Base-by-base conservation (phyloP, 2,329 filamentous ascomycete species). In the Fonsecaea nubica region DNA sequence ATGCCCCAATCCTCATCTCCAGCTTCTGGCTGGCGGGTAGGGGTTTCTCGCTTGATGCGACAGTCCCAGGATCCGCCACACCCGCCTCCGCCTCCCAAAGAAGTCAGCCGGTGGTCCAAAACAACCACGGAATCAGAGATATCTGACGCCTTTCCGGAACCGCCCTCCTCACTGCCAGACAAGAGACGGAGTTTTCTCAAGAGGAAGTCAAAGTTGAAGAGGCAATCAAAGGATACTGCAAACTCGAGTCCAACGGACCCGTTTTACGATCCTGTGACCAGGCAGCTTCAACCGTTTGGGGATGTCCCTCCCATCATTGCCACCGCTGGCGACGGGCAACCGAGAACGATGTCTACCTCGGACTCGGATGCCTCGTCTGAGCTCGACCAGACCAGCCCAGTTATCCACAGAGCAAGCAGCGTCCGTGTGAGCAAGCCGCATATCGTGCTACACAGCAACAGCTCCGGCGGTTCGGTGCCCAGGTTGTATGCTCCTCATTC, bases 391-490 rank as follows among this genome's bases (percentile, higher is more conserved):
- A 61, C 50, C 12, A 61, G 61, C 33, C 68, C 69, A 6, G 38
- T 71, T n/a, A 50, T 73, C 8, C 66, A 71, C 18, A 67, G 71
- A 40, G 72, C 72, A 38, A 73, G 69, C 66, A 72, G 71, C 58
- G 71, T 71, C 10, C 70, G 71, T 18, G 70, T 71, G n/a, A 52
- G 50, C 42, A 67, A 61, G 36, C 71, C 72, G 8, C 63, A 66
- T 6, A 65, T 72, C 54, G 65, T 74, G 18, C 69, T 68, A 52
- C 64, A 72, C n/a, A 66, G 63, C 57, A 70, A 70, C 48, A 56
- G 50, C 35, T 68, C 68, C 0, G 63, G 63, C 12, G 63, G 65
- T 13, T 70, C 68, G 5, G 58, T 70, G 3, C 63, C 65, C 36
- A 66, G 63, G 55, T 35, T 70, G 9, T 70, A 53, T 38, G 25